phyloP scores from a whole-genome alignment of 2,329 filamentous ascomycete genomes.

The Chaetomiaceae sp. region DNA sequence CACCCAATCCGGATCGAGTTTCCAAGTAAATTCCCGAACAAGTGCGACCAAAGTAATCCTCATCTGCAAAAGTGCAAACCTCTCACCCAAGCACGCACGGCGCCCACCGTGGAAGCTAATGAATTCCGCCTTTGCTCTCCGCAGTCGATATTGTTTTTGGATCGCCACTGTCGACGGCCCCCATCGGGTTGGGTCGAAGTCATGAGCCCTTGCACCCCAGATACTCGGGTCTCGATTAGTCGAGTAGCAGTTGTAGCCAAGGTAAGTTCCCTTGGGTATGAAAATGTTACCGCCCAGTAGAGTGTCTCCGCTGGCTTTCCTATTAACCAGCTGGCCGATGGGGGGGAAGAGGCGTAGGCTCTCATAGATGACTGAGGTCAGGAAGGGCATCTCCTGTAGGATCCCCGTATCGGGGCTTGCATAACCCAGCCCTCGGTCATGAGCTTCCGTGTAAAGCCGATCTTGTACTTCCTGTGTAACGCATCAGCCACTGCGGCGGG shows the following conservation, averaged over 20 bases:
- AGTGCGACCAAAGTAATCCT: constrained; percentile 16
- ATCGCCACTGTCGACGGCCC: constrained; percentile 9
- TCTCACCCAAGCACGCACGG: constrained; percentile 19
- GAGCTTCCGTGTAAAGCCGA: constrained; percentile 9
- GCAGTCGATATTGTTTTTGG: constrained; percentile 18
- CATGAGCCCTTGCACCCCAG: constrained; percentile 15
- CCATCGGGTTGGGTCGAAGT: constrained; percentile 18
- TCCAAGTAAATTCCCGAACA: constrained; percentile 11
- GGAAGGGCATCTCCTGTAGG: constrained; percentile 36
- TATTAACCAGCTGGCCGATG: constrained; percentile 46
- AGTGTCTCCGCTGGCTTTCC: constrained; percentile 23
- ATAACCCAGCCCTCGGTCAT: too few relatives aligned
- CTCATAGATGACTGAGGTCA: constrained; percentile 44
- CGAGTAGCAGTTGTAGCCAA: constrained; percentile 22
- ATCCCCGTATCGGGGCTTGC: constrained; percentile 13
- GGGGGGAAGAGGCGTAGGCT: constrained; percentile 46
- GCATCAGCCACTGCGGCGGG: not conserved
- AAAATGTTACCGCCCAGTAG: constrained; percentile 13
- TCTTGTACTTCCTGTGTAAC: constrained; percentile 30
- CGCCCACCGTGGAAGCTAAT: constrained; percentile 22
- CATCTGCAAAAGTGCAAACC: constrained; percentile 19
- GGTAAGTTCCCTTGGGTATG: constrained; percentile 18
- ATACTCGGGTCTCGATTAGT: constrained; percentile 16
- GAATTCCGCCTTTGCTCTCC: constrained; percentile 18
- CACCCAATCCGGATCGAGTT: constrained; percentile 16